phyloP scores from a whole-genome alignment of 495 filamentous ascomycete species.

The Aspergillus conjunctus region DNA sequence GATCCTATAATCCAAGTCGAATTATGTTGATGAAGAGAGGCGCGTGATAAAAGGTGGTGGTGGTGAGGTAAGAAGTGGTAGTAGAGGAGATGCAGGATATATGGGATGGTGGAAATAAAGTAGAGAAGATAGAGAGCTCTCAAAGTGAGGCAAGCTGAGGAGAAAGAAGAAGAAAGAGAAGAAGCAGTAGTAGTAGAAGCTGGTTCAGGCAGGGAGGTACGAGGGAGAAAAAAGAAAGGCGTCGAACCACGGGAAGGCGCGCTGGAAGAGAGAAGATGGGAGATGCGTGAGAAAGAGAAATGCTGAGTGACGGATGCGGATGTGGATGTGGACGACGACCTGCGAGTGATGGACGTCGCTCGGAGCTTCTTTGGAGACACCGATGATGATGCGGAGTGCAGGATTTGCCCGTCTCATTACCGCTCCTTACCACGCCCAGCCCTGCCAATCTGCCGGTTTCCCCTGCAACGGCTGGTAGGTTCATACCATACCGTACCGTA shows the following conservation, averaged over 20 bases:
- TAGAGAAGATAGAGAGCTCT: slow-evolving; percentile 6
- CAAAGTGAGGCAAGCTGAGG: slow-evolving; percentile 5
- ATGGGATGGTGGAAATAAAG: slow-evolving; percentile 2
- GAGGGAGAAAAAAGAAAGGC: slow-evolving; percentile 1
- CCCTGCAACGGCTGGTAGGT: not conserved
- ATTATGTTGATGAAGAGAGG: slow-evolving; percentile 2
- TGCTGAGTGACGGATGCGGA: slow-evolving; percentile 23
- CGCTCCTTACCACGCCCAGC: slow-evolving; percentile 2
- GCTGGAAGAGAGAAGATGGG: slow-evolving; percentile 16
- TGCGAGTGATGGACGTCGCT: slow-evolving; percentile 15
- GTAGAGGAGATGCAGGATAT: not conserved
- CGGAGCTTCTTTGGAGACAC: slow-evolving; percentile 21
- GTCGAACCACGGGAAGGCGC: slow-evolving; percentile 10
- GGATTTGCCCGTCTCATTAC: slow-evolving; percentile 24
- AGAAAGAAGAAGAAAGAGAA: slow-evolving; percentile 10
- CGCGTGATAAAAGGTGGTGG: slow-evolving; percentile 15
- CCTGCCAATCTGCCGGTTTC: slow-evolving; percentile 8
- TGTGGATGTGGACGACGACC: not conserved
- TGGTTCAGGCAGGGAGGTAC: not conserved
- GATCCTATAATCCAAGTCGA: slow-evolving; percentile 20
- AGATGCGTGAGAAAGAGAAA: slow-evolving; percentile 20
- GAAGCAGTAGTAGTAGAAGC: slow-evolving; percentile 12
- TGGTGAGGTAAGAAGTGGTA: slow-evolving; percentile 14
- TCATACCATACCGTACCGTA: slow-evolving; percentile 22
- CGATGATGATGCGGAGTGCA: slow-evolving; percentile 21